A percentile compares a stretch with the other conserved stretches of the same genome.
Conservation (phyloP, 495 filamentous ascomycete species). For the Penicillium canescens region DNA sequence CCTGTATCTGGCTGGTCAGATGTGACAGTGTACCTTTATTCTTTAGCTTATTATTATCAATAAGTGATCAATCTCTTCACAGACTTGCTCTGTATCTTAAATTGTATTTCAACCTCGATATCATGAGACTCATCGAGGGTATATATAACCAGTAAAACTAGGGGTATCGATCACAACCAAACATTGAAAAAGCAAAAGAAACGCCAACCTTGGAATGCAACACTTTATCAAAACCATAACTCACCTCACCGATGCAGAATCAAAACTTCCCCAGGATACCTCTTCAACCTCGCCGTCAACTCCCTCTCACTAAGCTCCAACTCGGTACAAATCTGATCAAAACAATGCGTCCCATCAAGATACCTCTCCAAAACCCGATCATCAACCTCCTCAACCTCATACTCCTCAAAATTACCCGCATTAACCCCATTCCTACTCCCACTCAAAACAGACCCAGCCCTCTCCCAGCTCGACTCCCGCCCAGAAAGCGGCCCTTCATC, state of each 20-base stretch:
- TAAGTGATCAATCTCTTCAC: background rate
- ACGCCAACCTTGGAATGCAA: background rate
- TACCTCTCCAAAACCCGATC: constrained; percentile 59
- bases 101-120: background rate
- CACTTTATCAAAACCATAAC: background rate
- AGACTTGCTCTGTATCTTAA: too few species aligned
- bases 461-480: constrained; percentile 20
- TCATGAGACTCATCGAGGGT: background rate
- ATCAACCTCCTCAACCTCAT: constrained; percentile 40
- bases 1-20: background rate
- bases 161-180: constrained; percentile 12
- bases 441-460: constrained; percentile 31
- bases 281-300: constrained; percentile 50
- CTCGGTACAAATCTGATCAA: constrained; percentile 91
- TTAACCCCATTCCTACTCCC: constrained; percentile 23
- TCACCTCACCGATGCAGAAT: constrained; percentile 60
- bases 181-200: constrained; percentile 7
- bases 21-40: background rate
- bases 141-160: background rate
- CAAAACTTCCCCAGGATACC: constrained; percentile 49
- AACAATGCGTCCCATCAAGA: constrained; percentile 78
- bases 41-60: background rate
- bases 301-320: constrained; percentile 58
- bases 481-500: constrained; percentile 26
- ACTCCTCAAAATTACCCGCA: constrained; percentile 26